Evolutionary conservation across 1,284 basidiomycete genomes (phyloP).

Genomic region (Polyporus tsugae): DNA sequence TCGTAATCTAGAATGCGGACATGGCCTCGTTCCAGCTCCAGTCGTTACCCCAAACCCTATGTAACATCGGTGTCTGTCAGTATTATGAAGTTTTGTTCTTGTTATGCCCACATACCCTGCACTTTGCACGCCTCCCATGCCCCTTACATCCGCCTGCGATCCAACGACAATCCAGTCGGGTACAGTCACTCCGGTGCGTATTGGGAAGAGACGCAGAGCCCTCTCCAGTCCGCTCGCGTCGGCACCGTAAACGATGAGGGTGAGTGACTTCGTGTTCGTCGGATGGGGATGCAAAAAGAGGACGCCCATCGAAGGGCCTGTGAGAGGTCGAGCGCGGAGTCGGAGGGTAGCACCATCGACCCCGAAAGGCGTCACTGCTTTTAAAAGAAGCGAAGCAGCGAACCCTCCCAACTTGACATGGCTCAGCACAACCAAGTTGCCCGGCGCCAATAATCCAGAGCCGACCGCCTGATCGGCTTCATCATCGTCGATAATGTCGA

Average conservation of each 20-base stretch:
- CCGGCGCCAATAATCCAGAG: constrained; percentile 42
- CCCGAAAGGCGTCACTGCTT: constrained; percentile 43
- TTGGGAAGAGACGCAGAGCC: constrained; percentile 75
- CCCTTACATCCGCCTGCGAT: constrained; percentile 57
- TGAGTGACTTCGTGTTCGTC: constrained; percentile 43
- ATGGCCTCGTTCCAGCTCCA: constrained; percentile 68
- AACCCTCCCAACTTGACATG: constrained; percentile 33
- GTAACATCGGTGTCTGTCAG: constrained; percentile 23
- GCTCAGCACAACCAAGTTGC: constrained; percentile 70
- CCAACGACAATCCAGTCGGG: constrained; percentile 82
- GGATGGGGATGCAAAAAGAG: constrained; percentile 80
- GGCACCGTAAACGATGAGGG: constrained; percentile 68
- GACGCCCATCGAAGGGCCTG: constrained; percentile 51
- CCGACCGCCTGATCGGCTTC: constrained; percentile 45
- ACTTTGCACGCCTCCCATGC: constrained; percentile 75
- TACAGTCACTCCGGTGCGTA: constrained; percentile 76
- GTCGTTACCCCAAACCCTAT: constrained; percentile 51
- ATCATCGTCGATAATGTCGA: constrained; percentile 59
- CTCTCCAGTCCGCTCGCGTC: constrained; percentile 68
- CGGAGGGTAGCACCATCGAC: constrained; percentile 33
- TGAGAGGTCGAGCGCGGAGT: constrained; percentile 30
- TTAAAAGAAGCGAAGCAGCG: constrained; percentile 31
- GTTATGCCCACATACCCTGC: constrained; percentile 62
- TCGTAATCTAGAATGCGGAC: constrained; percentile 55
- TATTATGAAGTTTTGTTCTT: constrained; percentile 13